phyloP scores from a whole-genome alignment of 441 rosid genomes.

The Adansonia gregorii region DNA sequence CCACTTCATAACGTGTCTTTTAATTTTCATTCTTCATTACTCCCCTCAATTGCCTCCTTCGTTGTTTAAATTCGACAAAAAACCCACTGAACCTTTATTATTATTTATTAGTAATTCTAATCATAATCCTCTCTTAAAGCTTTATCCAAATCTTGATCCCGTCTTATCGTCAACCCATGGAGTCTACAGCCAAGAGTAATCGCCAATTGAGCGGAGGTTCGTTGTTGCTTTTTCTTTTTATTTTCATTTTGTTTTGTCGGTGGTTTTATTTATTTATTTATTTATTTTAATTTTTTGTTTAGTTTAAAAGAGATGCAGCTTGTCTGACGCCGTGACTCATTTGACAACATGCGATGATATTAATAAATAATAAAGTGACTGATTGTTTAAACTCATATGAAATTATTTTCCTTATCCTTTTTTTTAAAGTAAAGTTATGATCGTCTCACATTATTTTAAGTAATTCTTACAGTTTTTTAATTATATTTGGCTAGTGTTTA shows the following conservation, averaged over 20 bases:
- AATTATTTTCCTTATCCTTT: background rate
- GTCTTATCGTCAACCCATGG: conserved; percentile 51
- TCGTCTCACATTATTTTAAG: background rate
- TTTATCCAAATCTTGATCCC: conserved; percentile 27
- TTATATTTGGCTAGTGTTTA: background rate
- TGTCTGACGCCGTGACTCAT: background rate
- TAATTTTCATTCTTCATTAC: conserved; percentile 66
- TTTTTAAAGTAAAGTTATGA: background rate
- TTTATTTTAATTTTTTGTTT: conserved; percentile 6
- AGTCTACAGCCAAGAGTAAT: conserved; percentile 60
- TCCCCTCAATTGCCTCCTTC: conserved; percentile 70
- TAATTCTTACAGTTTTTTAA: background rate
- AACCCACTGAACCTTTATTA: conserved; percentile 48
- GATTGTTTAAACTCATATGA: background rate
- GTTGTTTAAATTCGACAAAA: conserved; percentile 52
- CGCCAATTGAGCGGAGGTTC: conserved; percentile 68
- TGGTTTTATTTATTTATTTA: background rate
- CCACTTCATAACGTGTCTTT: conserved; percentile 62
- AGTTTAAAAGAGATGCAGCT: conserved; percentile 7
- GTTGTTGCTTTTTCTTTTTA: conserved; percentile 1
- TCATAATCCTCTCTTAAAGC: conserved; percentile 24
- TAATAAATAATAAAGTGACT: background rate
- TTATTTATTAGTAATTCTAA: conserved; percentile 12
- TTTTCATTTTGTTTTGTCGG: background rate
- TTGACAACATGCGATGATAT: background rate